Conservation (phyloP, 106 monocot genomes). For the Acorus calamus region DNA sequence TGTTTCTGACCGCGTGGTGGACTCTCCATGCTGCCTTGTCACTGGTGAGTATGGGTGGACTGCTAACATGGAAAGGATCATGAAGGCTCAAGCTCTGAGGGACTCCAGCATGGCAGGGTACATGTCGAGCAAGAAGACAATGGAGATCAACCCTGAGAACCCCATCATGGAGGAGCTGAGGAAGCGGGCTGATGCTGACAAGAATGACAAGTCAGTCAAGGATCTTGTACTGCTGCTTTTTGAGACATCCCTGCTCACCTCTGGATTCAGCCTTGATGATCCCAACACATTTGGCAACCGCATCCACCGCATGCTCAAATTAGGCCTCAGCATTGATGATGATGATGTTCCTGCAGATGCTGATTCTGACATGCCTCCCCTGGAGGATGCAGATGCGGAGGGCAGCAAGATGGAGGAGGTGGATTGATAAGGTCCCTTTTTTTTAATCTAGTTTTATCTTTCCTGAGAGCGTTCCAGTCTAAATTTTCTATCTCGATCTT, state of each 20-base stretch:
- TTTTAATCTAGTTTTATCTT: no score
- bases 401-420: constrained; percentile 39
- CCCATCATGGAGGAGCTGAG: constrained; percentile 33
- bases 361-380: constrained; percentile 15
- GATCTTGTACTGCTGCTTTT: constrained; percentile 21
- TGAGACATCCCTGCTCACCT: constrained; percentile 27
- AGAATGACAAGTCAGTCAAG: constrained; percentile 32
- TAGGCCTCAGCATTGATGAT: constrained; percentile 30
- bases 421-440: constrained; percentile 1
- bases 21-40: no score
- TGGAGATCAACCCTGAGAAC: constrained; percentile 40
- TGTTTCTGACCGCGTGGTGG: constrained; percentile 1
- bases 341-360: constrained; percentile 9
- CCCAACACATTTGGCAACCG: constrained; percentile 33
- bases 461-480: no score
- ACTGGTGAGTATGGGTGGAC: no score
- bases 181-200: constrained; percentile 24
- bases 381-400: constrained; percentile 20
- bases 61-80: constrained; percentile 2
- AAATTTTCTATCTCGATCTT: no score
- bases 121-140: constrained; percentile 39
- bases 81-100: constrained; percentile 6
- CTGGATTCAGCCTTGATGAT: constrained; percentile 25
- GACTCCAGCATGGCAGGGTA: constrained; percentile 14
- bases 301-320: constrained; percentile 30